phyloP scores from a whole-genome alignment of 148 eudicot genomes.

The Chenopodium suecicum region DNA sequence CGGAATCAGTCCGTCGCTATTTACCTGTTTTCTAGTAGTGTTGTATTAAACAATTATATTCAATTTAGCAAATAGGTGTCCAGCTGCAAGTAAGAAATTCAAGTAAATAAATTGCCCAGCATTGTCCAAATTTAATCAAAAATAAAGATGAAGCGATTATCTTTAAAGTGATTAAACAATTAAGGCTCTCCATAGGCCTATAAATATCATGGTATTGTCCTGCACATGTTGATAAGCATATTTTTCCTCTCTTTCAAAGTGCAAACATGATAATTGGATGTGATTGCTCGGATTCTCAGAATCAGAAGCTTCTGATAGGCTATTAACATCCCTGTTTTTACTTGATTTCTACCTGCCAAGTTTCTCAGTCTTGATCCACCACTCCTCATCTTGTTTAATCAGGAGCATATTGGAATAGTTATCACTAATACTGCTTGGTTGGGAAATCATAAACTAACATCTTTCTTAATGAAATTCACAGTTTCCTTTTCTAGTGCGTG shows the following conservation, averaged over 20 bases:
- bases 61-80: background rate
- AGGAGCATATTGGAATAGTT: too few relatives aligned
- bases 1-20: too few relatives aligned
- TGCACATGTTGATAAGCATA: background rate
- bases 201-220: background rate
- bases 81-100: background rate
- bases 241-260: background rate
- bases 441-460: background rate
- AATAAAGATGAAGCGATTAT: background rate
- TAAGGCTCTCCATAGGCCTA: background rate
- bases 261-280: background rate
- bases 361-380: background rate
- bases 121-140: background rate
- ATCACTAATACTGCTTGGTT: background rate
- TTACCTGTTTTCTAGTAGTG: too few relatives aligned
- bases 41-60: too few relatives aligned
- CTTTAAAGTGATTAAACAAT: background rate
- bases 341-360: background rate
- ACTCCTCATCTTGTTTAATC: background rate
- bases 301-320: background rate
- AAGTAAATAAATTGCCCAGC: background rate
- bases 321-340: background rate
- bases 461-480: background rate
- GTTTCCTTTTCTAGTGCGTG: background rate
- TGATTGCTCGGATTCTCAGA: background rate